Base-by-base conservation (phyloP, 2,329 filamentous ascomycete species). In the Triangularia verruculosa region DNA sequence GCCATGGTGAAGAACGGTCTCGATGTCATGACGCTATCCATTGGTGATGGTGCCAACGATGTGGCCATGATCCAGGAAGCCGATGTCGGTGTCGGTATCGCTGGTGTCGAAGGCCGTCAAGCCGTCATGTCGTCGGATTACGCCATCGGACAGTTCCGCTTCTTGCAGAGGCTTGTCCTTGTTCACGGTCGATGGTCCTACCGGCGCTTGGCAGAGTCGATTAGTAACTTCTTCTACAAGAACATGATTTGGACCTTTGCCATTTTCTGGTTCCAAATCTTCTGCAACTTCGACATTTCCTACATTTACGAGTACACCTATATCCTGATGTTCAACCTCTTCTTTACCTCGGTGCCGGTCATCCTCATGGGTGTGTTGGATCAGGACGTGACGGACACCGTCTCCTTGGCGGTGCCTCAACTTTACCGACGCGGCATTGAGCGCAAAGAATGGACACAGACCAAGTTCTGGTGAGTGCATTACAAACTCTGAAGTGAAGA, bases 211-310 rank as follows among this genome's bases (percentile, higher is more conserved):
- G 92, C 90, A 28, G 95, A 99, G 80, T 91, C 89, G 55, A 97
- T 96, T 72, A 92, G 93, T 76, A 99, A 99, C 77, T 99, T 99
- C 83, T 99, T 99, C 82, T 99, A 98, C 86, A 99, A 99, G 89
- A 99, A 98, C 80, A 90, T 99, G 78, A 90, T 98, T 59, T 99
- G 95, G 95, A 95, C 92, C 0, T 94, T 97, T 74, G 86, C 90
- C 52, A 90, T 99, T 64, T 97, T 98, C 83, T 98, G 94, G 94
- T 99, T 91, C 78, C 93, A 96, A 75, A 92, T 97, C 61, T 99
- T 90, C 78, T 92, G 91, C 81, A 90, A 96, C 78, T 97, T 96
- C 76, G 95, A 99, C 79, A 93, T 94, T 76, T 94, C 94, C 54
- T 98, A 97, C 75, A 87, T 97, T 60, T 97, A 96, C 79, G 95